Base-by-base conservation (phyloP, 108 stramenopile genomes). In the Nannochloropsis gaditana region DNA sequence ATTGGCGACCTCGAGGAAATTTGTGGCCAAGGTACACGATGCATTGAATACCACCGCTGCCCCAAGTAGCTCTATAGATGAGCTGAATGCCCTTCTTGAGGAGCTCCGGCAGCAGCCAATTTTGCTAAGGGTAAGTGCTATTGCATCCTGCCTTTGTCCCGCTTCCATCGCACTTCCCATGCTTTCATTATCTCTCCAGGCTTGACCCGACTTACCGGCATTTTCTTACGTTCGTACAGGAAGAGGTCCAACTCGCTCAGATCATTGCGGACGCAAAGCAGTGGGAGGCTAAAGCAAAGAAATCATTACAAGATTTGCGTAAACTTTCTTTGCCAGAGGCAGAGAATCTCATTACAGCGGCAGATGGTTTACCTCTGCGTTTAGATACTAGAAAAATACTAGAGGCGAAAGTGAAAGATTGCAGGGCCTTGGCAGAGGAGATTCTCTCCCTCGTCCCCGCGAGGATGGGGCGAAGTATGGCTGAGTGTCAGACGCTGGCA, bases 21-120 rank as follows among this genome's bases (percentile, higher is more conserved):
- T n/a, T 6, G 59, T 73, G n/a, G 59, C 59, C 59, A 73, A 73
- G 59, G 59, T 73, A n/a, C 59, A 73, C n/a, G 59, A 73, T n/a
- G 59, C 59, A n/a, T n/a, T 73, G 19, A 73, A 73, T n/a, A 73
- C 59, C 3, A 73, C 59, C 4, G 59, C 59, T 15, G 59, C 19
- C 8, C 5, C 15, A n/a, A 15, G 19, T 73, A 73, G 59, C 59
- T n/a, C 59, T 15, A 3, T 73, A n/a, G 59, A 15, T 73, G 59
- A 73, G 3, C 15, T 73, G 19, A 73, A 73, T 15, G 59, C 4
- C 3, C 59, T 73, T 73, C 59, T 73, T 6, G 59, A 73, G 6
- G 59, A 73, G 59, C 59, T 73, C 59, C 59, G n/a, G 2, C 59
- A 73, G 59, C 59, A 73, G 59, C 59, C 59, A 15, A 73, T 73